phyloP scores from a whole-genome alignment of 2,329 filamentous ascomycete genomes.

The Hypoxylon rubiginosum region DNA sequence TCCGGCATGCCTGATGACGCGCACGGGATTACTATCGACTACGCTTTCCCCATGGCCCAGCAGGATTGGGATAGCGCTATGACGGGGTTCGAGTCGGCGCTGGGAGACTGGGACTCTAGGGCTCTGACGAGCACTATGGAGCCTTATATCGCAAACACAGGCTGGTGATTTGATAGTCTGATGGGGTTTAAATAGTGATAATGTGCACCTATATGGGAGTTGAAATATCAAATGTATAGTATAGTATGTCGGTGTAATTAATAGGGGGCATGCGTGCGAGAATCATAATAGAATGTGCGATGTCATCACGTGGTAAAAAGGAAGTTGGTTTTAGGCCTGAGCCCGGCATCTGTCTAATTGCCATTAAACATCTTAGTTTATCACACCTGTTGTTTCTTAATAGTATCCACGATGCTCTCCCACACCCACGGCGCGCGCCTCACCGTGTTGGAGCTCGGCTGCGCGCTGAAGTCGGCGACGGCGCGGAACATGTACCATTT shows the following conservation, averaged over 20 bases:
- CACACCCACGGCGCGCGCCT: slow-evolving; percentile 55
- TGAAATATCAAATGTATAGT: too few species aligned
- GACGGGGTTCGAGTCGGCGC: slow-evolving; percentile 45
- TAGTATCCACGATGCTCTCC: slow-evolving; percentile 49
- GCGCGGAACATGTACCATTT: slow-evolving; percentile 57
- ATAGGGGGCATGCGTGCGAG: too few species aligned
- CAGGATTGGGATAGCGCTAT: slow-evolving; percentile 49
- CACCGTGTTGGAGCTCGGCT: slow-evolving; percentile 47
- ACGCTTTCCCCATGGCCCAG: slow-evolving; percentile 46
- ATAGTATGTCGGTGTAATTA: too few species aligned
- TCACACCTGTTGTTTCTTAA: slow-evolving; percentile 42
- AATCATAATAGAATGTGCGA: too few species aligned
- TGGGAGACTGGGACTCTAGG: slow-evolving; percentile 45
- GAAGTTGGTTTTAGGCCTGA: not conserved
- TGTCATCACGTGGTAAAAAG: not conserved
- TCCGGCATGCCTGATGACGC: slow-evolving; percentile 1
- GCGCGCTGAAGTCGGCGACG: slow-evolving; percentile 54
- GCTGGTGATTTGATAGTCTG: slow-evolving; percentile 35
- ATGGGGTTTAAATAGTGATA: too few species aligned
- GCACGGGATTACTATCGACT: slow-evolving; percentile 28
- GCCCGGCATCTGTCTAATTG: not conserved
- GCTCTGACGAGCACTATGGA: slow-evolving; percentile 46
- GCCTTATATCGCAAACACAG: slow-evolving; percentile 45
- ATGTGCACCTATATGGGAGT: too few species aligned
- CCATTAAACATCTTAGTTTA: not conserved